These are phyloP conservation scores for Neonectria sp. DNA, from an alignment of 2,329 filamentous ascomycete species.

Conservation along the genomic window DNA sequence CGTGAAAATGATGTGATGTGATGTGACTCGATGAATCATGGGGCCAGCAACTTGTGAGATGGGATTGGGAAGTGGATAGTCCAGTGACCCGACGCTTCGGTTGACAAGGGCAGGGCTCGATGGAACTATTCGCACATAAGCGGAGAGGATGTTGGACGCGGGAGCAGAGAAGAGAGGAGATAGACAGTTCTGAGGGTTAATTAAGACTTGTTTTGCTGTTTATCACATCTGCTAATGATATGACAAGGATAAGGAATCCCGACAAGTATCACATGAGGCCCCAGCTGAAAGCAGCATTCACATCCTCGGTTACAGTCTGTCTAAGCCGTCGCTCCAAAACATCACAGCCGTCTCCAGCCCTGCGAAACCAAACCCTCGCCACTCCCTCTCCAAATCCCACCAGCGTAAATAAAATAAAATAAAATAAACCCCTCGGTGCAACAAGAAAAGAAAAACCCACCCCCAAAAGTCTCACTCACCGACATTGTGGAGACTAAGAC, in stretches of 20 bases:
- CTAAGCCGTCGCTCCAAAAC: background rate
- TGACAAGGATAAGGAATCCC: background rate
- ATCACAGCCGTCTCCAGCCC: background rate
- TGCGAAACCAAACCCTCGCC: background rate
- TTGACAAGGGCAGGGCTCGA: constrained; percentile 19
- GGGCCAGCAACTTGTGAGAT: constrained; percentile 5
- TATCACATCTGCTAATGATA: background rate
- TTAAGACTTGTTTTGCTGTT: background rate
- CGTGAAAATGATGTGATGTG: constrained; percentile 26
- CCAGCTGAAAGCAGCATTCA: no score
- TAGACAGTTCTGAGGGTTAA: background rate
- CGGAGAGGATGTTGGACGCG: no score
- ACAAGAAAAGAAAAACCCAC: background rate
- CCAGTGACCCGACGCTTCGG: constrained; percentile 25
- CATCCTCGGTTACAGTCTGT: background rate
- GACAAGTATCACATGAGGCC: background rate
- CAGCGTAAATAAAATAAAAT: background rate
- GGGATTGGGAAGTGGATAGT: background rate
- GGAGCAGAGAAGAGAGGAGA: background rate
- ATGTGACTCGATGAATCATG: constrained; percentile 3
- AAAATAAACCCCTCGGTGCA: background rate
- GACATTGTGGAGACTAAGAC: background rate
- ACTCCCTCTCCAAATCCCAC: background rate
- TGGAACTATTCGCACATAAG: background rate
- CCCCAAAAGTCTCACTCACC: constrained; percentile 1